A percentile compares a stretch with the other conserved stretches of the same genome.
Conservation (phyloP, 2,329 filamentous ascomycete species). For the Aspergillus sp. region DNA sequence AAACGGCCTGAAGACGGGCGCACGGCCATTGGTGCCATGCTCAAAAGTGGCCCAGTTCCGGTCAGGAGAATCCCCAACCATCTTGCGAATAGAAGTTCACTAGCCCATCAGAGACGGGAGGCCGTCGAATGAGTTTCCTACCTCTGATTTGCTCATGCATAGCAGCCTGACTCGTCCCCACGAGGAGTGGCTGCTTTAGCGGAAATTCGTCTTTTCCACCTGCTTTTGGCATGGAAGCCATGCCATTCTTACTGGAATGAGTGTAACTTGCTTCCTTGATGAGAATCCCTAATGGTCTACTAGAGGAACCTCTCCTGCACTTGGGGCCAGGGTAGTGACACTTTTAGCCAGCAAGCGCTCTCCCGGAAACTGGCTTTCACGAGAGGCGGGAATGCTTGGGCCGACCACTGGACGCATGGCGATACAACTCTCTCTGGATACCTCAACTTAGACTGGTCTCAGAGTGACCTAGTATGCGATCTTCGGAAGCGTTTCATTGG, state of each 20-base stretch:
- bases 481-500: neutral
- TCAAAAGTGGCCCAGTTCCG: neutral
- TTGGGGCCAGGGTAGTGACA: too few relatives aligned
- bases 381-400: neutral
- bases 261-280: neutral
- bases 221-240: neutral
- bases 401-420: neutral
- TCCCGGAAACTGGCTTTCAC: neutral
- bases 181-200: conserved; percentile 23
- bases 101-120: neutral
- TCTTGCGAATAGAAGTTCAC: neutral
- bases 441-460: conserved; percentile 8
- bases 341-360: neutral
- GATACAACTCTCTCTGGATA: neutral
- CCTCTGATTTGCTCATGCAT: conserved; percentile 17
- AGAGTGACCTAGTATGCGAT: neutral
- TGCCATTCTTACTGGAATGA: neutral
- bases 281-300: neutral
- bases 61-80: neutral
- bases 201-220: conserved; percentile 15
- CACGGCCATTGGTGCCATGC: neutral
- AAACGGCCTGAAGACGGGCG: neutral
- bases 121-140: neutral
- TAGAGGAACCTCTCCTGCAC: neutral
- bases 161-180: conserved; percentile 21